A percentile compares a stretch with the other conserved stretches of the same genome.
These are phyloP conservation scores for Hygrophorus russula DNA, from an alignment of 768 basidiomycete species.

Conservation along the genomic window DNA sequence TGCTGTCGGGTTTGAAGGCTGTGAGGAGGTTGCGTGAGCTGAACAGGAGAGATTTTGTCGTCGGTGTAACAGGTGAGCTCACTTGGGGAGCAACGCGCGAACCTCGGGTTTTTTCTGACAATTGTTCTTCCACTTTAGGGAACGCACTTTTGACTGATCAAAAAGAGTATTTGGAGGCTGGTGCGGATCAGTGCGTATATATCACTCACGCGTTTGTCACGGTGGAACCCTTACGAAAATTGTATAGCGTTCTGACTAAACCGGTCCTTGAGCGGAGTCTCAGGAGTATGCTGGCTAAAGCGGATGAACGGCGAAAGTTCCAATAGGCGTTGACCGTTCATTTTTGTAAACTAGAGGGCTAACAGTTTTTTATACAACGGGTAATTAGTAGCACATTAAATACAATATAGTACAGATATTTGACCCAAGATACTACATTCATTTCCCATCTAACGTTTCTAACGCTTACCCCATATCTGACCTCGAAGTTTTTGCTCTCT, in stretches of 20 bases:
- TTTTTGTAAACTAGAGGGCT: too few relatives aligned
- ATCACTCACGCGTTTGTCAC: not conserved
- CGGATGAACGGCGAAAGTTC: conserved; percentile 36
- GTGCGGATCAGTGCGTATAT: conserved; percentile 6
- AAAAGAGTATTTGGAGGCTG: conserved; percentile 6
- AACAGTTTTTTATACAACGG: too few relatives aligned
- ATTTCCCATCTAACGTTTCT: too few relatives aligned
- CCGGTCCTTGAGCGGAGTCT: conserved; percentile 40
- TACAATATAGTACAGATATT: too few relatives aligned
- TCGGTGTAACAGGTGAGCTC: conserved; percentile 49
- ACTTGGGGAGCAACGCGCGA: not conserved
- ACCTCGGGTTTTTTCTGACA: not conserved
- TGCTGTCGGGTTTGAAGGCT: conserved; percentile 48
- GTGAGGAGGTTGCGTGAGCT: conserved; percentile 38
- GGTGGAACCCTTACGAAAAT: conserved; percentile 8
- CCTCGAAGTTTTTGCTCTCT: too few relatives aligned
- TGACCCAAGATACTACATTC: too few relatives aligned
- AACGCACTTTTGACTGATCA: conserved; percentile 45
- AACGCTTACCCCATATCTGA: too few relatives aligned
- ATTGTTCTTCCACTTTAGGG: conserved; percentile 6
- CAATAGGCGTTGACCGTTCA: too few relatives aligned
- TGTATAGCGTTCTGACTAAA: conserved; percentile 42
- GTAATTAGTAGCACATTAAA: too few relatives aligned
- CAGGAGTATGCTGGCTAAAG: conserved; percentile 15
- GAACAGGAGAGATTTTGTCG: conserved; percentile 49